Evolutionary conservation across 176 grass and related monocot species (phyloP), one percentile per base, ranked within the genome.

Genomic region (Ensete ventricosum): DNA sequence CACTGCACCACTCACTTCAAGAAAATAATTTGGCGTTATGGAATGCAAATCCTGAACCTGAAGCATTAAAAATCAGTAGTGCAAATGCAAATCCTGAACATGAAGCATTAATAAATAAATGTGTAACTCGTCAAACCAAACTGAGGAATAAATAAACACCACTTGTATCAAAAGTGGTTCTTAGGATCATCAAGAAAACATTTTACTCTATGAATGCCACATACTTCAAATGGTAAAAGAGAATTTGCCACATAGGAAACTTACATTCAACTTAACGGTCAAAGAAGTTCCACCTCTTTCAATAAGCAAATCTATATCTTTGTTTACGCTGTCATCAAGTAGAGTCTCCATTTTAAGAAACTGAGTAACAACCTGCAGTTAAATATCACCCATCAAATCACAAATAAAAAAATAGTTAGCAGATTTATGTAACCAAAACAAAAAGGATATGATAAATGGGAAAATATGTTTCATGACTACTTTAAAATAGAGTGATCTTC

Each of bases 31-130:
- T 71, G 95, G 95, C 82, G 95, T 94, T 77, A 99, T 91, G 66
- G 95, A 94, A 77, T 99, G 95, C 81, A 99, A 87, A 84, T 91
- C 88, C 77, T 99, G 88, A 91, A 99, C 88, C 95, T 99, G 78
- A 71, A 83, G 64, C 73, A 72, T 79, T 17, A 83, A 80, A 67
- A 72, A 62, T n/a, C 16, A 53, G 66, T 21, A 19, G 29, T 34
- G 29, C 29, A 34, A 94, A 77, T 99, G 95, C 81, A 99, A 87
- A 84, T 89, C 86, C 77, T 94, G 88, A 91, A 99, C 88, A 90
- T 99, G 78, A 74, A 83, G 64, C 76, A 72, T 79, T 17, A 83
- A 80, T 55, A 72, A 62, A 24, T 20, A 53, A 67, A 26, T 17
- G 26, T 3, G 73, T 55, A 43, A 52, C 60, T 1, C 80, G 48